These are phyloP conservation scores for Termitomyces heimii DNA, from an alignment of 768 basidiomycete genomes.

Conservation along the genomic window DNA sequence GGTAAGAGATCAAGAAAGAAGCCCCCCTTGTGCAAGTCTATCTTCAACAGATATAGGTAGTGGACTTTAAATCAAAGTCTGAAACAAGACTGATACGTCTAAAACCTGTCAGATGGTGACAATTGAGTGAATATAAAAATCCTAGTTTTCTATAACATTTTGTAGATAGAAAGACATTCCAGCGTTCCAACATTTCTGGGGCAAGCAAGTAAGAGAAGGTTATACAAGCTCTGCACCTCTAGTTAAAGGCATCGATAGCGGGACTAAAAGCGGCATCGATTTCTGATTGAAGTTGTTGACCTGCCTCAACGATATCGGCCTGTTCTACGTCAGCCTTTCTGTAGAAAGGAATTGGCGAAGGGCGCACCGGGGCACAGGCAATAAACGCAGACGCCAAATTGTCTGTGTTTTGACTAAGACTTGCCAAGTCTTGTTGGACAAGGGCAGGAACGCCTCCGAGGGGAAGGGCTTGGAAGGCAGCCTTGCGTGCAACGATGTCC, in stretches of 20 bases:
- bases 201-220: background rate
- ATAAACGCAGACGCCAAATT: too few relatives aligned
- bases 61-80: too few relatives aligned
- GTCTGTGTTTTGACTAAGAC: slow-evolving; percentile 15
- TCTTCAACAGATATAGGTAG: too few relatives aligned
- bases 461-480: slow-evolving; percentile 21
- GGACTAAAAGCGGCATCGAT: slow-evolving; percentile 17
- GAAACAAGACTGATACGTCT: too few relatives aligned
- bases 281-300: slow-evolving; percentile 6
- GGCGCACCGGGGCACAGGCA: too few relatives aligned
- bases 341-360: background rate
- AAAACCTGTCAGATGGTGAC: too few relatives aligned
- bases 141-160: too few relatives aligned
- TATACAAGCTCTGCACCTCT: background rate
- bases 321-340: slow-evolving; percentile 3
- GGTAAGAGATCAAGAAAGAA: too few relatives aligned
- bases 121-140: too few relatives aligned
- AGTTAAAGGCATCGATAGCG: slow-evolving; percentile 15
- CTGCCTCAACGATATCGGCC: slow-evolving; percentile 13
- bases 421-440: slow-evolving; percentile 21
- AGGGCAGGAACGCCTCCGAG: slow-evolving; percentile 24
- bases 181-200: background rate
- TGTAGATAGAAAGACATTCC: background rate
- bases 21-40: too few relatives aligned
- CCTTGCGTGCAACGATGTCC: slow-evolving; percentile 18